These are phyloP conservation scores for Wickerhamiella qilinensis DNA, from an alignment of 805 yeast genomes.

Conservation along the genomic window DNA sequence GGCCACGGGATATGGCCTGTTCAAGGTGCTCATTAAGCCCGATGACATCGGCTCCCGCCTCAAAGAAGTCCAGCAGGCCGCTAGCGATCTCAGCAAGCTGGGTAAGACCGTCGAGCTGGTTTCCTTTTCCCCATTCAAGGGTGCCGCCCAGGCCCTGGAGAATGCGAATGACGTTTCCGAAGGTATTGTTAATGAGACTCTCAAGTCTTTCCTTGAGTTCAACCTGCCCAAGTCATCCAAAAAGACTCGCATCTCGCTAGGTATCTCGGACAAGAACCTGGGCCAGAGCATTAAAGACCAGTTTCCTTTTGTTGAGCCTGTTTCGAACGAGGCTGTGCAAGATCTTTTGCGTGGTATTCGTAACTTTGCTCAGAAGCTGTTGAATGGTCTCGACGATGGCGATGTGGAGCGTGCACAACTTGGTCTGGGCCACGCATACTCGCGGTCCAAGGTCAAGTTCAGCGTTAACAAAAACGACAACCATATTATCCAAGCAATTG, in stretches of 20 bases:
- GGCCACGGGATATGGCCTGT: constrained; percentile 95
- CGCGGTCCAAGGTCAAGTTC: constrained; percentile 97
- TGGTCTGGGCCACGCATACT: constrained; percentile 98
- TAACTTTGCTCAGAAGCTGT: constrained; percentile 71
- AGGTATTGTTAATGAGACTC: constrained; percentile 86
- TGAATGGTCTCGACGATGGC: constrained; percentile 84
- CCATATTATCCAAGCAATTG: constrained; percentile 98
- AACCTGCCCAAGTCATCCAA: constrained; percentile 70
- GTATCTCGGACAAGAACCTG: constrained; percentile 84
- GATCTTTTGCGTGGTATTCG: constrained; percentile 92
- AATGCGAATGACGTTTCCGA: constrained; percentile 96
- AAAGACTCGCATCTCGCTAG: constrained; percentile 56
- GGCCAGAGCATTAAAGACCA: constrained; percentile 93
- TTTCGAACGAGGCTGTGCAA: constrained; percentile 82
- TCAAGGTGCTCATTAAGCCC: constrained; percentile 84
- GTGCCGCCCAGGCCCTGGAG: constrained; percentile 98
- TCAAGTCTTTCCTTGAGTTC: constrained; percentile 76
- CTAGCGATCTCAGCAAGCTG: constrained; percentile 70
- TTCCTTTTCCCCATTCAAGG: constrained; percentile 95
- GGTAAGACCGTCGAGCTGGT: constrained; percentile 87
- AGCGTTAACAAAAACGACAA: constrained; percentile 97
- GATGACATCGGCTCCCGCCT: constrained; percentile 85
- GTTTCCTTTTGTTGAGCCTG: constrained; percentile 79
- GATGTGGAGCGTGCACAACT: constrained; percentile 96
- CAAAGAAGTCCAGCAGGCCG: constrained; percentile 86